phyloP scores from a whole-genome alignment of 176 grass and related monocot species.

The Oryza longistaminata region DNA sequence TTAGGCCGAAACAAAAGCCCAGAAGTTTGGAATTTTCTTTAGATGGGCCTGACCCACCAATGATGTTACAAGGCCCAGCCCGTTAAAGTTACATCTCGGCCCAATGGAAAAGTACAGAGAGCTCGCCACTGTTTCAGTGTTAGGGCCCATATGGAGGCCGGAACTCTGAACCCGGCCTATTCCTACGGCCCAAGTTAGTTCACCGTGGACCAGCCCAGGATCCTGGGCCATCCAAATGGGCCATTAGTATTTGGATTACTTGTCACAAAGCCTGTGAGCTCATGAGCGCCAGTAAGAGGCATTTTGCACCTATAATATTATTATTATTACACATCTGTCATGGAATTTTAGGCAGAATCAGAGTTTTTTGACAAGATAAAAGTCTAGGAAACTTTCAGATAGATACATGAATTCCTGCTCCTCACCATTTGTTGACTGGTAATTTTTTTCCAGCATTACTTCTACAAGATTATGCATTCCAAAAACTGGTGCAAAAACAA shows the following conservation, averaged over 20 bases:
- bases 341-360: not conserved
- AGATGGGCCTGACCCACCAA: too few species aligned
- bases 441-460: not conserved
- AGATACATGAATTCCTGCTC: not conserved
- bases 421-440: not conserved
- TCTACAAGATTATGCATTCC: not conserved
- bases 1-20: not conserved
- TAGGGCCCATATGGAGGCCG: too few species aligned
- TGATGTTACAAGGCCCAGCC: too few species aligned
- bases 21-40: not conserved
- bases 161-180: not conserved
- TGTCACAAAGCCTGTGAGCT: not conserved
- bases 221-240: not conserved
- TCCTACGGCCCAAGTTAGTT: not conserved
- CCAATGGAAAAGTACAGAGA: too few species aligned
- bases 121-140: too few species aligned
- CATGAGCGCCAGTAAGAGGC: not conserved
- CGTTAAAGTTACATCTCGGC: too few species aligned
- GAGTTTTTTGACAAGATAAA: not conserved
- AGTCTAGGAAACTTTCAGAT: too few species aligned
- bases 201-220: too few species aligned
- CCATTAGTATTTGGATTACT: not conserved
- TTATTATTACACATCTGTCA: not conserved
- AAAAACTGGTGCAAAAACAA: not conserved
- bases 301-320: not conserved